Evolutionary conservation across 2,329 filamentous ascomycete species (phyloP).

Genomic region (Parastagonospora nodorum): DNA sequence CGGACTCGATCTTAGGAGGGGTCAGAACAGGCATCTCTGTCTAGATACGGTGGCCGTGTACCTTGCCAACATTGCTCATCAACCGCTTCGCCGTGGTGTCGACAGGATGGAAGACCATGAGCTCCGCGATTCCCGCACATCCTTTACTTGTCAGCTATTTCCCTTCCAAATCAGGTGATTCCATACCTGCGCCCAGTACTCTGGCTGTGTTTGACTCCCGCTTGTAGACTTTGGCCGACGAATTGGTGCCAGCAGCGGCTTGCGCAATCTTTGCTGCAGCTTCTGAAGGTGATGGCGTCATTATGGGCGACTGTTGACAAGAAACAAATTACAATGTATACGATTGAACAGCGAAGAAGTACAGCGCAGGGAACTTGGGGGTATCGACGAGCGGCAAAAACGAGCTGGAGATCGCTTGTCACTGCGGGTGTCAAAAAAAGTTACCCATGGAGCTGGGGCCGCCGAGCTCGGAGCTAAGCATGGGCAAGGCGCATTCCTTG

Average conservation of each 20-base stretch:
- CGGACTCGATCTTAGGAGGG: slow-evolving; percentile 57
- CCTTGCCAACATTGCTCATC: slow-evolving; percentile 94
- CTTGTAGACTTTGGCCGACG: slow-evolving; percentile 67
- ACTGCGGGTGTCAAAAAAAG: not conserved
- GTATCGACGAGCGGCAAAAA: slow-evolving; percentile 4
- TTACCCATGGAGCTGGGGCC: slow-evolving; percentile 1
- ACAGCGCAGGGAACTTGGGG: slow-evolving; percentile 1
- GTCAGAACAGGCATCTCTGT: slow-evolving; percentile 15
- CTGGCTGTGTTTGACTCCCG: slow-evolving; percentile 89
- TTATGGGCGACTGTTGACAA: slow-evolving; percentile 7
- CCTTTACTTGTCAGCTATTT: slow-evolving; percentile 59
- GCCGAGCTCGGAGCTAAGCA: slow-evolving; percentile 4
- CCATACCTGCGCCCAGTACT: slow-evolving; percentile 88
- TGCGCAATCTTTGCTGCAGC: slow-evolving; percentile 35
- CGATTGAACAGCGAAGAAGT: not conserved
- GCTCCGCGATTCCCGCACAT: slow-evolving; percentile 88
- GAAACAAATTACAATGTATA: not conserved
- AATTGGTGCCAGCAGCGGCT: slow-evolving; percentile 35
- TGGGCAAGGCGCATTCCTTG: not conserved
- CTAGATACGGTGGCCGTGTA: slow-evolving; percentile 38
- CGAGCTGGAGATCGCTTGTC: slow-evolving; percentile 4
- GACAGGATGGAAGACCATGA: slow-evolving; percentile 80
- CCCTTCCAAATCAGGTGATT: not conserved
- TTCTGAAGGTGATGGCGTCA: slow-evolving; percentile 38
- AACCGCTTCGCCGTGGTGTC: slow-evolving; percentile 98